Evolutionary conservation across 305 asterid genomes (phyloP), one percentile per base, ranked within the genome.

Genomic region (Plantago coronopus): DNA sequence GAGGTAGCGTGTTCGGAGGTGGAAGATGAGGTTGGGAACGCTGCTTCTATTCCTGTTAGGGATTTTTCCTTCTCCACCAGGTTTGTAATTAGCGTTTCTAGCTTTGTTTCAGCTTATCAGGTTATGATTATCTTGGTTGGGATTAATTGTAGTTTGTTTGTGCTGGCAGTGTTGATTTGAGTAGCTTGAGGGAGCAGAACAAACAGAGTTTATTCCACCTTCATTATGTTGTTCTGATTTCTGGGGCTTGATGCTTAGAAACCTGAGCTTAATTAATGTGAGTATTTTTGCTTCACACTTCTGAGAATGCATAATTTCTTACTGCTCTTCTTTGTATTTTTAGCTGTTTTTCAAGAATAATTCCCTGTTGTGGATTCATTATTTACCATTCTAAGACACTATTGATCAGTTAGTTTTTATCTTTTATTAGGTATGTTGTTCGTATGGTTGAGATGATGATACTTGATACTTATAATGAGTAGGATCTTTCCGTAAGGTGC

Each of bases 31-130:
- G n/a, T n/a, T n/a, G n/a, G n/a, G n/a, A n/a, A n/a, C n/a, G 69
- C 74, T 0, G 37, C 29, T 66, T 63, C 73, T 65, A 77, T 89
- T 57, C 80, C 97, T 17, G 97, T 89, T 70, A 85, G 88, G 78
- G 97, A 95, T 53, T 89, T 72, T 71, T 79, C 87, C 83, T 80
- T 87, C 84, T 84, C 95, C 60, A 89, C 95, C 54, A 87, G 97
- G 97, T 89, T 69, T 31, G 64, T 17, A 58, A 38, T 66, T 3
- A 27, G 4, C 31, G 5, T 7, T 45, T 72, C 17, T n/a, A n/a
- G n/a, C n/a, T n/a, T n/a, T n/a, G n/a, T 54, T 55, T 27, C 17
- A 17, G 13, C 0, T 31, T 57, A 9, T 18, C 19, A 15, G 15
- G 20, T 15, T 18, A 5, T 57, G n/a, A n/a, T n/a, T n/a, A n/a